Conservation (phyloP, 202 grass and related monocot species). For the Cymbopogon flexuosus region DNA sequence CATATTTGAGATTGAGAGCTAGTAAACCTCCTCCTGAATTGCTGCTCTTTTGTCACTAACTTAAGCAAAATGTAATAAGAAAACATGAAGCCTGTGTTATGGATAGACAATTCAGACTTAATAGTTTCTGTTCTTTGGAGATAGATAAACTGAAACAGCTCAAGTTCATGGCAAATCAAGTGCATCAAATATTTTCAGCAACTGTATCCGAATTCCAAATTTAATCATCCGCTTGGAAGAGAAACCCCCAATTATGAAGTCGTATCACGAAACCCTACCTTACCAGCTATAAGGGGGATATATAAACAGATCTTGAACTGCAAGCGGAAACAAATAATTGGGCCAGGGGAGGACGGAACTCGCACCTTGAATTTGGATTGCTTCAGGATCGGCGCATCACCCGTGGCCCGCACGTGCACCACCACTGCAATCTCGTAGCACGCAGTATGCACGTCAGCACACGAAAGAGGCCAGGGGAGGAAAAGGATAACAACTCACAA, state of each 20-base stretch:
- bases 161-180: neutral
- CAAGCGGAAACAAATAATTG: neutral
- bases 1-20: neutral
- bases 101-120: neutral
- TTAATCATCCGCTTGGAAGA: neutral
- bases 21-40: neutral
- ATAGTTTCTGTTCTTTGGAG: neutral
- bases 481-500: neutral
- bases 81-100: neutral
- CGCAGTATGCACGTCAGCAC: neutral
- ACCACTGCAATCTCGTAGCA: constrained; percentile 43
- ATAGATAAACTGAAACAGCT: neutral
- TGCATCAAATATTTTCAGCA: neutral
- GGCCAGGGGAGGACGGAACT: neutral
- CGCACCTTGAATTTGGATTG: constrained; percentile 73
- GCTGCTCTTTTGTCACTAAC: neutral
- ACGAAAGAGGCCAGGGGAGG: neutral
- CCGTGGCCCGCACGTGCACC: constrained; percentile 66
- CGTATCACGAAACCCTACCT: constrained; percentile 7
- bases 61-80: neutral
- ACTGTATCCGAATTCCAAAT: neutral
- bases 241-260: neutral
- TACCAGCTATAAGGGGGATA: neutral
- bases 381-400: constrained; percentile 71
- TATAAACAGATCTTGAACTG: neutral